Conservation (phyloP, 345 rosid genomes). For the Citrus hindsii region DNA sequence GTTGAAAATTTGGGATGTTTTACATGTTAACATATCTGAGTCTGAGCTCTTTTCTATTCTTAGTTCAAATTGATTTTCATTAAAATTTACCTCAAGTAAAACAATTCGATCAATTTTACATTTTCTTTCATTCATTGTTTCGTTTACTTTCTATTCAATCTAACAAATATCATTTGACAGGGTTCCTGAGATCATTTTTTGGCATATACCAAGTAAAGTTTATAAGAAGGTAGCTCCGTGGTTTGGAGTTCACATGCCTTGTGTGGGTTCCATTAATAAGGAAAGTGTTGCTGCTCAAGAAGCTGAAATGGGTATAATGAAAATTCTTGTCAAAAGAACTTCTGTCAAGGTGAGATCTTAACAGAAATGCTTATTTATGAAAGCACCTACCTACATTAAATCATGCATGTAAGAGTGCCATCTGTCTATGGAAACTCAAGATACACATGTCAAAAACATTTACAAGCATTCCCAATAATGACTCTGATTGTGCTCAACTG, state of each 20-base stretch:
- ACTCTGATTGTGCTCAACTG: neutral
- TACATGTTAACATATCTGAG: neutral
- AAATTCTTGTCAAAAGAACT: constrained; percentile 47
- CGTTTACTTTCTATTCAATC: neutral
- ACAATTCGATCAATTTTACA: neutral
- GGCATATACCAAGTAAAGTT: constrained; percentile 92
- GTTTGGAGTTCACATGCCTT: constrained; percentile 52
- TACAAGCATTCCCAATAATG: neutral
- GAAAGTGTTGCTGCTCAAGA: constrained; percentile 78
- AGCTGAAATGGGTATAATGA: constrained; percentile 71
- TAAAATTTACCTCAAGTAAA: neutral
- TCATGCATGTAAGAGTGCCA: neutral
- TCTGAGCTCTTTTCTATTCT: neutral
- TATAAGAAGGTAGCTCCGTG: constrained; percentile 70
- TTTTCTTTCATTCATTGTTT: neutral
- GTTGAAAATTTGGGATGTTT: neutral
- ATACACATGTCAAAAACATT: neutral
- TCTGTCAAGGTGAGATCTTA: constrained; percentile 63
- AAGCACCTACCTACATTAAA: neutral
- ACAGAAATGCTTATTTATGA: neutral
- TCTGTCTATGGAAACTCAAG: neutral
- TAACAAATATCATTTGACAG: constrained; percentile 26
- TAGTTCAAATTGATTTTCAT: neutral
- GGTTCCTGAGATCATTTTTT: constrained; percentile 80
- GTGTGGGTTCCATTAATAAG: constrained; percentile 82